Evolutionary conservation across 202 grass and related monocot species (phyloP), one percentile per base, ranked within the genome.

Genomic region (Zizania palustris): DNA sequence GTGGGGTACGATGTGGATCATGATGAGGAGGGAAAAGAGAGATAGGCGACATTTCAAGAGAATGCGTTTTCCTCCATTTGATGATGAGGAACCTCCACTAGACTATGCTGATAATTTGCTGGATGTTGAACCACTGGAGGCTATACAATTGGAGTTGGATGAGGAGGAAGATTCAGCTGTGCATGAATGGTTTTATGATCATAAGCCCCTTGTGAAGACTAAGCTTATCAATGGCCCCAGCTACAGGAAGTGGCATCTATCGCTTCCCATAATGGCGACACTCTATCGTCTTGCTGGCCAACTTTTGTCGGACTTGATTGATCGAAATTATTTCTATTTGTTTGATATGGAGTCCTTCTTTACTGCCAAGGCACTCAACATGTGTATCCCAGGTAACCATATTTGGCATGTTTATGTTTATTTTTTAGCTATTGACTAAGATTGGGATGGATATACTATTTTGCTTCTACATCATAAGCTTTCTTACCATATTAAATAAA

Each of bases 1-100:
- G 91, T 98, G 96, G 96, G 96, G 91, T 55, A 92, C 96, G 42
- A 98, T 98, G 96, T 98, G 96, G 96, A 98, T 98, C 83, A 98
- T 98, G 96, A 98, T 98, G 96, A 77, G 91, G 10, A 84, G 96
- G 64, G 96, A 98, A 78, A 98, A 98, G 71, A 88, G 96, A 85
- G 96, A 98, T 75, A 88, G 91, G 48, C 75, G 96, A 0, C 96
- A 98, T 84, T 98, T 98, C 64, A 98, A 98, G 87, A 86, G 96
- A 85, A 98, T 98, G 96, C 85, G 96, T 6, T 98, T 98, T 80
- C 96, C 96, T 79, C 96, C 96, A 75, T 98, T 98, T 87, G 96
- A 98, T 60, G 96, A 98, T 46, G 96, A 98, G 81, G 96, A 98
- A 54, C 96, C 96, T 43, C 96, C 96, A 67, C 58, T 98, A 48